Evolutionary conservation across 1,284 basidiomycete species (phyloP), one percentile per base, ranked within the genome.

Genomic region (Phylloporus gajari): DNA sequence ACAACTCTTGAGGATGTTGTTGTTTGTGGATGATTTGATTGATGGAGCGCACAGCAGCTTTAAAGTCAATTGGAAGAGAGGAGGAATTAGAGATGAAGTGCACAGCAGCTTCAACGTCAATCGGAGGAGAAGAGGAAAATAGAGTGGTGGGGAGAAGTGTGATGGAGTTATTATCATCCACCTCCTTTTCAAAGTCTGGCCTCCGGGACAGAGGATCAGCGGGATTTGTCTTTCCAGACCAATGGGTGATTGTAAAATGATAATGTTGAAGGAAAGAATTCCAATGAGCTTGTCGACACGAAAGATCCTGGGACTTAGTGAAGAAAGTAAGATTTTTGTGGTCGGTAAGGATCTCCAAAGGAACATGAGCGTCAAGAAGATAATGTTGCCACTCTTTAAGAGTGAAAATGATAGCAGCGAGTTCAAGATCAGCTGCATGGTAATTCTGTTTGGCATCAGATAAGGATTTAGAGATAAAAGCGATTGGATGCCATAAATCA

Each of bases 161-260:
- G 85, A 88, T 87, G 13, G 42, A 21, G 9, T 63, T 44, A 40
- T 63, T 63, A 23, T 63, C 17, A 23, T 63, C 27, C 12, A 63
- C 42, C 42, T 42, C 42, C 61, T 30, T 63, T 19, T 30, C 61
- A 63, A 46, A 63, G 21, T 63, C 62, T 46, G 62, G 13, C 62
- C 62, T 63, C 62, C 27, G 6, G 42, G 42, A 63, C 44, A 63
- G 42, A 30, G 42, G 42, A 23, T 63, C 42, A 4, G 27, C 19
- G 0, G 42, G 62, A 21, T 63, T 63, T 5, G 62, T 46, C 11
- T 46, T 46, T 9, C 62, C 62, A 30, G 42, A 21, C 2, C 4
- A 4, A 5, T 63, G 62, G 6, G 8, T 5, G 6, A 63, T 5
- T 0, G 27, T 30, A 9, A 46, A 53, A n/a, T 53, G 51, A 11